Conservation (phyloP, 306 rosid species). For the Trifolium fragiferum region DNA sequence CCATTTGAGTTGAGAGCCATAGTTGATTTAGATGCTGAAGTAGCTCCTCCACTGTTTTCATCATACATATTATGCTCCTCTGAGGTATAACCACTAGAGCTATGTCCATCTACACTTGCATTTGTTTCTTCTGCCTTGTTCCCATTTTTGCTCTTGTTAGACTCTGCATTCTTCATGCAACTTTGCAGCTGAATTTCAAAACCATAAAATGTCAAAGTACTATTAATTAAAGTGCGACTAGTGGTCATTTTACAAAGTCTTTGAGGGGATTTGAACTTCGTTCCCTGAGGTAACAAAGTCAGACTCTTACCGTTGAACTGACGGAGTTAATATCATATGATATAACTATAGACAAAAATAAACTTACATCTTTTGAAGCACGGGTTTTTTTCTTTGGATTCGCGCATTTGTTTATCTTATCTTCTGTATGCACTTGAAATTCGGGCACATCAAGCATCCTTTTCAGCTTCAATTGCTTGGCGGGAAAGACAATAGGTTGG, state of each 20-base stretch:
- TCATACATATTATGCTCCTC: constrained; percentile 71
- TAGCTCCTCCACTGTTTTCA: constrained; percentile 55
- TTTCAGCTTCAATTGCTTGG: constrained; percentile 45
- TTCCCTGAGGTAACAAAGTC: background rate
- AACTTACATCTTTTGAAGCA: constrained; percentile 54
- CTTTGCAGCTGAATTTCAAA: constrained; percentile 49
- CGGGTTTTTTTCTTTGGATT: constrained; percentile 54
- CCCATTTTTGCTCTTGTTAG: constrained; percentile 54
- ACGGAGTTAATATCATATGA: background rate
- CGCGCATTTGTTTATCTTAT: constrained; percentile 32
- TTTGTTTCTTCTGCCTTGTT: constrained; percentile 56
- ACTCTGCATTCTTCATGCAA: constrained; percentile 46
- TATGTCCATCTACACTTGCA: constrained; percentile 53
- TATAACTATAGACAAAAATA: background rate
- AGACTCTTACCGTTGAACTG: background rate
- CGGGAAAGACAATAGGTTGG: constrained; percentile 21
- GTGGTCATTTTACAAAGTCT: background rate
- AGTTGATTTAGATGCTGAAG: constrained; percentile 51
- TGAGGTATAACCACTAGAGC: constrained; percentile 56
- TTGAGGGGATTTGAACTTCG: background rate
- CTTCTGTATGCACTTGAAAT: constrained; percentile 24
- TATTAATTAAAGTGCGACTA: background rate
- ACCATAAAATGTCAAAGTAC: background rate
- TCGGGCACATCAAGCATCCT: constrained; percentile 48
- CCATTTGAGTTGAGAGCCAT: constrained; percentile 54